Conservation (phyloP, 805 yeast species). For the Kluyveromyces siamensis region DNA sequence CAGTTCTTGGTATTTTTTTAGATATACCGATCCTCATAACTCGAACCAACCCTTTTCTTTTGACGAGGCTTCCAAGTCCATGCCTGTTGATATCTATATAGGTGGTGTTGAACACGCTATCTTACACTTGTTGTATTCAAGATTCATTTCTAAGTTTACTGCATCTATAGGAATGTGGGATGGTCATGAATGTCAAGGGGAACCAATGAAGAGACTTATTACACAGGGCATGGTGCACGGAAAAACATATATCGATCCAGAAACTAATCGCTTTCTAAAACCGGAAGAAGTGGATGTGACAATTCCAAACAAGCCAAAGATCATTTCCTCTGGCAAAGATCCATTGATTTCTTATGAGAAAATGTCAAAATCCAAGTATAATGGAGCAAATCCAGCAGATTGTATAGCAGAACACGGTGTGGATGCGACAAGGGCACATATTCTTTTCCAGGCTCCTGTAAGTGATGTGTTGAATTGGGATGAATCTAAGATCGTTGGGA, state of each 20-base stretch:
- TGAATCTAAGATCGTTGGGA: constrained; percentile 75
- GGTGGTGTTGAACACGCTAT: constrained; percentile 99
- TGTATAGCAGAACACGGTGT: constrained; percentile 77
- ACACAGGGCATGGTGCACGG: constrained; percentile 99
- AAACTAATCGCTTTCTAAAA: constrained; percentile 62
- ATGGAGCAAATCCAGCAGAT: constrained; percentile 84
- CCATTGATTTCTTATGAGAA: constrained; percentile 68
- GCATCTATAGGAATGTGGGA: constrained; percentile 60
- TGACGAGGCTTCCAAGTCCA: constrained; percentile 37
- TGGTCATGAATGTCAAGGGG: constrained; percentile 50
- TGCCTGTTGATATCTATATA: constrained; percentile 86
- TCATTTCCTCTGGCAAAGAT: constrained; percentile 39
- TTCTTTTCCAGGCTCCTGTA: constrained; percentile 86
- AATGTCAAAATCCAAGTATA: constrained; percentile 93
- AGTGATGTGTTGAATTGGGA: constrained; percentile 83
- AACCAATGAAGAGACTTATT: constrained; percentile 71
- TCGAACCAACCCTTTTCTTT: constrained; percentile 40
- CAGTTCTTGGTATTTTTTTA: constrained; percentile 91
- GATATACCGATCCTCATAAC: constrained; percentile 74
- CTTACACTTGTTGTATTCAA: constrained; percentile 74
- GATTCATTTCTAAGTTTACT: constrained; percentile 79
- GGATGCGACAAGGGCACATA: constrained; percentile 90
- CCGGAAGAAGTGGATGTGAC: constrained; percentile 59
- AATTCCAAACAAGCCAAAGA: constrained; percentile 34
- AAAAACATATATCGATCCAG: constrained; percentile 66